phyloP scores from a whole-genome alignment of 1,139 yeast species.

The Diutina neorugosa region DNA sequence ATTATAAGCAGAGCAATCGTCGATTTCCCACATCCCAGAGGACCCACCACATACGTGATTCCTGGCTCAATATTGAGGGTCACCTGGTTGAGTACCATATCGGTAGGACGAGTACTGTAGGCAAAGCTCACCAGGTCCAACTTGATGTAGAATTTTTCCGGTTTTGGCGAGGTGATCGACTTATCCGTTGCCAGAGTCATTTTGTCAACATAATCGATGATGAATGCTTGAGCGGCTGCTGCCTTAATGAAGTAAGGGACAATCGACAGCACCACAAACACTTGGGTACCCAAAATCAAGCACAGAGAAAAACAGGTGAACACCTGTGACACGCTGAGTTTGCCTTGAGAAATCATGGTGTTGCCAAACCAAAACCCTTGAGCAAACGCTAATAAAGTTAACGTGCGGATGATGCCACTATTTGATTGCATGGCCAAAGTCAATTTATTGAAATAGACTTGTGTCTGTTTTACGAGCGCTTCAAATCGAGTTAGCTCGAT shows the following conservation, averaged over 20 bases:
- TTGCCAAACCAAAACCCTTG: conserved; percentile 92
- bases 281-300: conserved; percentile 49
- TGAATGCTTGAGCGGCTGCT: conserved; percentile 30
- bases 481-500: conserved; percentile 38
- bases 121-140: background rate
- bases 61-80: conserved; percentile 13
- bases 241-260: conserved; percentile 51
- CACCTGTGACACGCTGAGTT: conserved; percentile 46
- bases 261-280: conserved; percentile 40
- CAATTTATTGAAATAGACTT: conserved; percentile 32
- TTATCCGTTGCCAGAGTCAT: background rate
- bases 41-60: conserved; percentile 61
- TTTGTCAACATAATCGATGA: background rate
- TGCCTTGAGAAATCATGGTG: conserved; percentile 40
- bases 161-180: background rate
- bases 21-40: conserved; percentile 89
- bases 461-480: conserved; percentile 28
- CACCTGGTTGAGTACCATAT: background rate
- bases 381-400: conserved; percentile 65
- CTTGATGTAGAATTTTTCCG: background rate
- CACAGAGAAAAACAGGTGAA: conserved; percentile 80
- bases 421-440: conserved; percentile 44
- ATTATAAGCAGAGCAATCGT: conserved; percentile 56
- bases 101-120: background rate
- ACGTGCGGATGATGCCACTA: conserved; percentile 40